Base-by-base conservation (phyloP, 2,329 filamentous ascomycete species). In the Arthrocladium fulminans region DNA sequence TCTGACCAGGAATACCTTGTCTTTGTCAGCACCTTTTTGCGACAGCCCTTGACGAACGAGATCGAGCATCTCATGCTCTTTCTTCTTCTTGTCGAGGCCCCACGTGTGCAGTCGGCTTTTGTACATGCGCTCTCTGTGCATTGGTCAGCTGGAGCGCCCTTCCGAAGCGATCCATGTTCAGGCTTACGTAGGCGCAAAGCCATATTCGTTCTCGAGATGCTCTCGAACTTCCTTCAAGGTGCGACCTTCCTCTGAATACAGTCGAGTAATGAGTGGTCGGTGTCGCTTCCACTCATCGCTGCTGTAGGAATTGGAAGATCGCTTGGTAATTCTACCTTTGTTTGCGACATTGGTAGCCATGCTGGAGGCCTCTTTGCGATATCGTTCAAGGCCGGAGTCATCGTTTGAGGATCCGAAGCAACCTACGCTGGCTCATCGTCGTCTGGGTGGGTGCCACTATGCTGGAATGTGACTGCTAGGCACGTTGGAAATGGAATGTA, bases 41-140 rank as follows among this genome's bases (percentile, higher is more conserved):
- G 57, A 51, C 12, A 57, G 30, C 2, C 56, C 56, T 49, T 56
- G 56, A 19, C 56, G 53, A 40, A 59, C 56, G 17, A 59, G 38
- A 47, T 59, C 56, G n/a, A 59, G 55, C 56, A 59, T 59, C 35
- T 59, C 56, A 44, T 59, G 56, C 45, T 59, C 56, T 34, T 59
- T 59, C 35, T 59, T 59, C 51, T 59, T 59, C 48, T 59, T 59
- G 43, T 48, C 48, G 19, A 51, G 51, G 8, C 51, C 48, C 51
- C 51, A 53, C n/a, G 37, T 29, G 20, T 34, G 24, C 19, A 53
- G 27, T n/a, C 48, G 44, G 23, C 56, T 59, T 52, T 59, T 59
- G 48, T 59, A 59, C 56, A 59, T 59, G 12, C 56, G 56, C 49
- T 59, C 56, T 15, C 55, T 59, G 41, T 15, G 22, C 24, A 15